Evolutionary conservation across 106 monocot genomes (phyloP).

Genomic region (Dioscorea zingiberensis): DNA sequence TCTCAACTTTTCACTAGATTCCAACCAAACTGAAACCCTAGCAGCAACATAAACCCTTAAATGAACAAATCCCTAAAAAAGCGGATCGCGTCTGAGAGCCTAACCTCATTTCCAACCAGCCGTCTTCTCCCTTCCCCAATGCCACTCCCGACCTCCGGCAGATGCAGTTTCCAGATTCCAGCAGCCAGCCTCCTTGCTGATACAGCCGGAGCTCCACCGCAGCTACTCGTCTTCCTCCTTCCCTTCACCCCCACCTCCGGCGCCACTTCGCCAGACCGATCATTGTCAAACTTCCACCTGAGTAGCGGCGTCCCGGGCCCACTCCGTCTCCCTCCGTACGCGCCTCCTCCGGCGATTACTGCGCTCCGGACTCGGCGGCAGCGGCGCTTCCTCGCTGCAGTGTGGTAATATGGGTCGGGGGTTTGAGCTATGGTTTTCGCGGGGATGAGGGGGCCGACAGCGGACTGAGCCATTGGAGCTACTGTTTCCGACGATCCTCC

Average conservation of each 20-base stretch:
- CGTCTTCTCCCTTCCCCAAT: neutral
- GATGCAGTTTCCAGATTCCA: conserved; percentile 61
- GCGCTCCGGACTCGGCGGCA: too few species aligned
- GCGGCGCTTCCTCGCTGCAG: too few species aligned
- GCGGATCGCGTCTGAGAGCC: neutral
- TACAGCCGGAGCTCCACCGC: conserved; percentile 8
- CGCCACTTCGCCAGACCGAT: neutral
- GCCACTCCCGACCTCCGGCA: conserved; percentile 14
- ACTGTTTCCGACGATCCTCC: too few species aligned
- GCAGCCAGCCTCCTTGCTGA: conserved; percentile 81
- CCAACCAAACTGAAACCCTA: neutral
- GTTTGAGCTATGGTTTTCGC: too few species aligned
- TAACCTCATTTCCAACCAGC: conserved; percentile 15
- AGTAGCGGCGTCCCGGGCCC: conserved; percentile 72
- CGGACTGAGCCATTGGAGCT: too few species aligned
- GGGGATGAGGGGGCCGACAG: too few species aligned
- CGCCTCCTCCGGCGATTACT: too few species aligned
- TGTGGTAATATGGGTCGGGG: too few species aligned
- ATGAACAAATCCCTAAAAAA: too few species aligned
- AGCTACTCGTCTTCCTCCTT: neutral
- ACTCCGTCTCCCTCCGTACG: conserved; percentile 26
- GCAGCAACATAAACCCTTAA: neutral
- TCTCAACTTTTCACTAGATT: neutral
- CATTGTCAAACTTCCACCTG: conserved; percentile 62
- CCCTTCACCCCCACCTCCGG: neutral